Evolutionary conservation across 2,329 filamentous ascomycete species (phyloP).

Genomic region (Xylogone sp.): DNA sequence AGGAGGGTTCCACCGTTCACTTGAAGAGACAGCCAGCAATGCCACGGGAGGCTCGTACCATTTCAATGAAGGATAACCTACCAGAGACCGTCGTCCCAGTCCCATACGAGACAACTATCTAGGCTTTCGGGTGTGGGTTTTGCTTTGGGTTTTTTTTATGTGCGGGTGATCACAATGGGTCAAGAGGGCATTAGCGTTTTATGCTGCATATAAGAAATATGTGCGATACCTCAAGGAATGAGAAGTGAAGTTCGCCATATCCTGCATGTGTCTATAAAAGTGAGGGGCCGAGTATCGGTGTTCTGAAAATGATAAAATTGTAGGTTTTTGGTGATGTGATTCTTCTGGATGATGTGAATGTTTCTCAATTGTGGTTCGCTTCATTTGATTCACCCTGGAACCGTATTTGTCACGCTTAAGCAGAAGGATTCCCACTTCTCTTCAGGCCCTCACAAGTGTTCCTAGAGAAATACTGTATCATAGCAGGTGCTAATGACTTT

Average conservation of each 20-base stretch:
- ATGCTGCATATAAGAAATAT: slow-evolving; percentile 24
- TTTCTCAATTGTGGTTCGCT: neutral
- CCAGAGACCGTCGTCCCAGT: slow-evolving; percentile 90
- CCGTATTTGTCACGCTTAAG: slow-evolving; percentile 26
- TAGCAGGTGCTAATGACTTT: no score
- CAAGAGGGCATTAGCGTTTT: slow-evolving; percentile 25
- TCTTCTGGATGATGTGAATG: neutral
- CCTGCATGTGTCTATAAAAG: neutral
- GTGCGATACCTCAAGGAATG: slow-evolving; percentile 27
- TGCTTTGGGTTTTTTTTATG: slow-evolving; percentile 28
- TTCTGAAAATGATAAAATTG: neutral
- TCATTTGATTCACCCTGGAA: slow-evolving; percentile 7
- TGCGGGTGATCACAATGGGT: slow-evolving; percentile 23
- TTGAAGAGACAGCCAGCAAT: slow-evolving; percentile 85
- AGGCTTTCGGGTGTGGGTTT: slow-evolving; percentile 34
- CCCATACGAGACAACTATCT: slow-evolving; percentile 98
- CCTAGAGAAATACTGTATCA: slow-evolving; percentile 14
- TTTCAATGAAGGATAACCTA: slow-evolving; percentile 76
- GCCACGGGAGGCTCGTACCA: slow-evolving; percentile 76
- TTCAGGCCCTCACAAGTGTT: slow-evolving; percentile 24
- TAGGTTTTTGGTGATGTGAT: neutral
- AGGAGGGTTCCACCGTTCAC: slow-evolving; percentile 79
- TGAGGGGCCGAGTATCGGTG: neutral
- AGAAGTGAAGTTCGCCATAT: slow-evolving; percentile 15
- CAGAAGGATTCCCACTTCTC: slow-evolving; percentile 19